Evolutionary conservation across 495 filamentous ascomycete genomes (phyloP).

Genomic region (Aspergillus ostianus): DNA sequence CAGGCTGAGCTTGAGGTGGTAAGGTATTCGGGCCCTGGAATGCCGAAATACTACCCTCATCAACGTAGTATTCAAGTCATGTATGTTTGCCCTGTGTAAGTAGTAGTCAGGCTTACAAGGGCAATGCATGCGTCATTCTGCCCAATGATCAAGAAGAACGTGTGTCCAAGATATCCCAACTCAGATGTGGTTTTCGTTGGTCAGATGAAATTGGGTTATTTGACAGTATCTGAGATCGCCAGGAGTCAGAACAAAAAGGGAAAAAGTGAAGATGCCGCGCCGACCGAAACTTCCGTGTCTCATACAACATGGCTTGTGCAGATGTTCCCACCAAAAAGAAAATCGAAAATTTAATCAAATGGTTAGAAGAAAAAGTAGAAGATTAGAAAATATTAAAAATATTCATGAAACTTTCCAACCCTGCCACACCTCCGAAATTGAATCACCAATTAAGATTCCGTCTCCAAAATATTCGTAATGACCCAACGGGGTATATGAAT

Average conservation of each 20-base stretch:
- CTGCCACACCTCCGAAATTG: not conserved
- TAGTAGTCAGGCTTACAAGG: not conserved
- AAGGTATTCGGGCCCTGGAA: not conserved
- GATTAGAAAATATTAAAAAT: slow-evolving; percentile 6
- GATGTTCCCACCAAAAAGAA: slow-evolving; percentile 1
- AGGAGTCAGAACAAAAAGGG: slow-evolving; percentile 21
- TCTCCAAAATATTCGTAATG: slow-evolving; percentile 4
- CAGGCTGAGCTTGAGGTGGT: not conserved
- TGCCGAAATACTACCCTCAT: not conserved
- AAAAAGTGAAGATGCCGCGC: slow-evolving; percentile 14
- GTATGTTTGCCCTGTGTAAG: not conserved
- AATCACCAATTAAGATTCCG: slow-evolving; percentile 7
- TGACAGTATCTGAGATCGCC: slow-evolving; percentile 19
- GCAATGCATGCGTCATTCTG: not conserved
- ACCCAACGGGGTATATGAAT: slow-evolving; percentile 3
- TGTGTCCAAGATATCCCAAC: not conserved
- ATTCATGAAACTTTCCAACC: not conserved
- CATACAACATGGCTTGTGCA: slow-evolving; percentile 12
- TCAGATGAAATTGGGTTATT: slow-evolving; percentile 9
- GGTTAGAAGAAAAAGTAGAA: slow-evolving; percentile 5
- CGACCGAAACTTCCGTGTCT: slow-evolving; percentile 14
- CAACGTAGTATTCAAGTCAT: not conserved
- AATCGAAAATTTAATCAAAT: slow-evolving; percentile 6
- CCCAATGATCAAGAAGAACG: not conserved
- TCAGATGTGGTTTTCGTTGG: slow-evolving; percentile 3